Percentiles rank a stretch among this genome's conserved stretches.
Evolutionary conservation across 768 basidiomycete genomes (phyloP).

Genomic region (Tricholoma furcatifolium): DNA sequence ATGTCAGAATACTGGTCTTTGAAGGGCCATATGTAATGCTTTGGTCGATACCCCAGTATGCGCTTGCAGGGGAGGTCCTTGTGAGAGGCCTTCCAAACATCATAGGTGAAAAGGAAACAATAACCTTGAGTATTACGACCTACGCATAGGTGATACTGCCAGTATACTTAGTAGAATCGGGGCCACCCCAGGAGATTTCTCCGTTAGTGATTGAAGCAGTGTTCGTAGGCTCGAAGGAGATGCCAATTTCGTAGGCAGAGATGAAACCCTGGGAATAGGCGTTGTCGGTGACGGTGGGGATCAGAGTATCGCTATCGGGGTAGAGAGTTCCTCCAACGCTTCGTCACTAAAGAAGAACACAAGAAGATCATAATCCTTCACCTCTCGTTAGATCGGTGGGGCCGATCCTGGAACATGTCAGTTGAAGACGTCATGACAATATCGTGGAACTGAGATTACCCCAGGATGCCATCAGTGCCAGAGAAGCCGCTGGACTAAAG

Average conservation of each 20-base stretch:
- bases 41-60: slow-evolving; percentile 64
- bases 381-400: slow-evolving; percentile 52
- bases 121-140: slow-evolving; percentile 5
- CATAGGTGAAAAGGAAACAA: background rate
- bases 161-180: slow-evolving; percentile 41
- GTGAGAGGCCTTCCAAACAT: slow-evolving; percentile 45
- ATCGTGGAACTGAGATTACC: slow-evolving; percentile 37
- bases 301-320: slow-evolving; percentile 20
- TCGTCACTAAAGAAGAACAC: background rate
- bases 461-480: slow-evolving; percentile 62
- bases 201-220: slow-evolving; percentile 38
- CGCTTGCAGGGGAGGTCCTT: slow-evolving; percentile 39
- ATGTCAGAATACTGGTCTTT: slow-evolving; percentile 39
- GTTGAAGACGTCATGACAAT: background rate
- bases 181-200: slow-evolving; percentile 55
- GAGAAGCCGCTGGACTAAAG: slow-evolving; percentile 38
- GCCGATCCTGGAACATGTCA: slow-evolving; percentile 45
- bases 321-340: slow-evolving; percentile 28
- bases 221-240: slow-evolving; percentile 53
- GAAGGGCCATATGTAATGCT: slow-evolving; percentile 46
- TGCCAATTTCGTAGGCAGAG: slow-evolving; percentile 37
- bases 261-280: slow-evolving; percentile 43
- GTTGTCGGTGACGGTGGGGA: slow-evolving; percentile 63
- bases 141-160: slow-evolving; percentile 44
- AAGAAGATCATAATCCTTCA: too few relatives aligned